phyloP scores from a whole-genome alignment of 2,329 filamentous ascomycete genomes.

The Penicillium aurantiogriseum region DNA sequence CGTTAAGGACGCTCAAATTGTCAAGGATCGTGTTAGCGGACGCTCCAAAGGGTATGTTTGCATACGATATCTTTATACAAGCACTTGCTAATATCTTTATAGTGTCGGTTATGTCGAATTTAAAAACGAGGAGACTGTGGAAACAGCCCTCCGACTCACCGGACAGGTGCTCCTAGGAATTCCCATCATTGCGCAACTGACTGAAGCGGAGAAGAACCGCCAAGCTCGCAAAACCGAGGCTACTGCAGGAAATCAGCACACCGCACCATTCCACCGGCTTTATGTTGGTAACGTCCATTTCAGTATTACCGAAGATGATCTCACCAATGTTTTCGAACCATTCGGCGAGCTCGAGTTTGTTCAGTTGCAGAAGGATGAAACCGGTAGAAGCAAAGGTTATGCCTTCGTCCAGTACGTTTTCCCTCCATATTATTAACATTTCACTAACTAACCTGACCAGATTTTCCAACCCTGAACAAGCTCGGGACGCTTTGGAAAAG shows the following conservation, averaged over 20 bases:
- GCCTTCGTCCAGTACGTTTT: constrained; percentile 92
- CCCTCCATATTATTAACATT: background rate
- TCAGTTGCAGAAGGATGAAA: constrained; percentile 94
- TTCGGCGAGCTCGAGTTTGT: constrained; percentile 98
- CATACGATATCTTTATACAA: constrained; percentile 10
- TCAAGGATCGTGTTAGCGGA: constrained; percentile 94
- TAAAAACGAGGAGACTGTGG: constrained; percentile 90
- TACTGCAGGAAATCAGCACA: constrained; percentile 68
- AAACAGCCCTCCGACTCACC: constrained; percentile 92
- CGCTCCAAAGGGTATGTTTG: constrained; percentile 87
- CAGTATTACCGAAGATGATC: constrained; percentile 93
- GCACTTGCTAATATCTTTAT: constrained; percentile 5
- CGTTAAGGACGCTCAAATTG: constrained; percentile 96
- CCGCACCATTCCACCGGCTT: constrained; percentile 92
- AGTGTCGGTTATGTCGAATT: constrained; percentile 99
- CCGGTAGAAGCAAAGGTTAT: constrained; percentile 86
- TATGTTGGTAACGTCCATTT: constrained; percentile 99
- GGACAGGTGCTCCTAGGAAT: constrained; percentile 98
- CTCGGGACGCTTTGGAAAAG: constrained; percentile 92
- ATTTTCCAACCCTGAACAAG: constrained; percentile 85
- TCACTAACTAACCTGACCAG: constrained; percentile 52
- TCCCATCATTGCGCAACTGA: constrained; percentile 96
- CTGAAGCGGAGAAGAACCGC: constrained; percentile 98
- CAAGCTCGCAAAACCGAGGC: constrained; percentile 80
- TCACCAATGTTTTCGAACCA: constrained; percentile 94